Percentiles rank a stretch among this genome's conserved stretches.
Conservation (phyloP, 345 rosid species). For the Boechera divaricarpa region DNA sequence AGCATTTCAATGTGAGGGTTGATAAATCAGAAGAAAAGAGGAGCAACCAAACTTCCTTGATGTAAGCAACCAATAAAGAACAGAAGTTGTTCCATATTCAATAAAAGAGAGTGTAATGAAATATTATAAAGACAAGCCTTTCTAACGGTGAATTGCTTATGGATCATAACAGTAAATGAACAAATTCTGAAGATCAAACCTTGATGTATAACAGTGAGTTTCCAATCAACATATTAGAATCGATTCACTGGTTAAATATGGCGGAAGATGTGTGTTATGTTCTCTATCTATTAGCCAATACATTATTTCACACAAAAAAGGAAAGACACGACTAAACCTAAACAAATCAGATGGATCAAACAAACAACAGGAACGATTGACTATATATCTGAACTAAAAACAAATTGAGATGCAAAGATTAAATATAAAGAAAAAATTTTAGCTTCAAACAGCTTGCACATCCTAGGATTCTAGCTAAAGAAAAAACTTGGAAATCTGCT, state of each 20-base stretch:
- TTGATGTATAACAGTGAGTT: constrained; percentile 5
- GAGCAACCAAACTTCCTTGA: constrained; percentile 22
- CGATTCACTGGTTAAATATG: not conserved
- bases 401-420: not conserved
- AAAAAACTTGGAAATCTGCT: not conserved
- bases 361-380: not conserved
- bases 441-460: constrained; percentile 3
- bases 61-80: constrained; percentile 26
- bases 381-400: not conserved
- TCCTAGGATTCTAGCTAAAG: constrained; percentile 1
- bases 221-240: constrained; percentile 5
- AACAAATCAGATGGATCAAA: not conserved
- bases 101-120: not conserved
- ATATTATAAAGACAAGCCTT: not conserved
- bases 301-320: not conserved
- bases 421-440: not conserved
- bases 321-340: not conserved
- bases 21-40: constrained; percentile 5
- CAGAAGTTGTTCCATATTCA: constrained; percentile 10
- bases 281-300: constrained; percentile 11
- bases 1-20: constrained; percentile 42
- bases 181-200: not conserved
- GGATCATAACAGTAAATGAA: not conserved
- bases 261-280: not conserved
- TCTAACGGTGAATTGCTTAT: not conserved